Conservation (phyloP, 164 flowering plant species). For the Nelumbo lutea region DNA sequence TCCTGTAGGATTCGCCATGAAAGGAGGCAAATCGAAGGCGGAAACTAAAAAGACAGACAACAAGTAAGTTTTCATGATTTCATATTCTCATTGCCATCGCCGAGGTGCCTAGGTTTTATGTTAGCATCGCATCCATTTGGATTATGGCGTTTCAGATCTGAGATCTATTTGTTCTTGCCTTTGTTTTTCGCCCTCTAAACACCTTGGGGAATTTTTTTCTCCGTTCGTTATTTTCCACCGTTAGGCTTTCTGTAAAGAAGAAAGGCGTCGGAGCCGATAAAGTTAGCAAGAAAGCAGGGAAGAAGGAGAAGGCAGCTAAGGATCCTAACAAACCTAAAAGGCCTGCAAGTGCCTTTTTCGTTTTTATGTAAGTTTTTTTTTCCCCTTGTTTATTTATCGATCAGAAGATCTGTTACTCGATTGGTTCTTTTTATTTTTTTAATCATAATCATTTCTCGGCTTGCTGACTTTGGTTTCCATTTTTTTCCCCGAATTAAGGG, state of each 20-base stretch:
- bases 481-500: constrained; percentile 36
- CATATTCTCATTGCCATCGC: not conserved
- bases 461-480: not conserved
- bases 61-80: constrained; percentile 33
- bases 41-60: constrained; percentile 21
- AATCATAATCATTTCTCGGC: not conserved
- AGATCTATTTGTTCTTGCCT: not conserved
- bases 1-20: constrained; percentile 33
- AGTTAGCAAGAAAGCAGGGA: constrained; percentile 31
- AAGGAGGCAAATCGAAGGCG: constrained; percentile 29
- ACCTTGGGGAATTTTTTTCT: not conserved
- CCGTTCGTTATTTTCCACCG: not conserved
- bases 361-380: constrained; percentile 52
- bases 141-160: constrained; percentile 7
- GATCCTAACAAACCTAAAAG: constrained; percentile 94
- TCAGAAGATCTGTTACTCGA: not conserved
- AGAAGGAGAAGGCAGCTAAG: constrained; percentile 51
- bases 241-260: constrained; percentile 30
- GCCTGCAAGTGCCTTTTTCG: constrained; percentile 87
- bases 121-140: not conserved
- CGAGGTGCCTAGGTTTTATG: not conserved
- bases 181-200: too few species aligned
- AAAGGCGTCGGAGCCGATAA: constrained; percentile 10
- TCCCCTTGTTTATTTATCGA: not conserved
- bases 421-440: not conserved